phyloP scores from a whole-genome alignment of 306 rosid genomes.

The Malus orientalis region DNA sequence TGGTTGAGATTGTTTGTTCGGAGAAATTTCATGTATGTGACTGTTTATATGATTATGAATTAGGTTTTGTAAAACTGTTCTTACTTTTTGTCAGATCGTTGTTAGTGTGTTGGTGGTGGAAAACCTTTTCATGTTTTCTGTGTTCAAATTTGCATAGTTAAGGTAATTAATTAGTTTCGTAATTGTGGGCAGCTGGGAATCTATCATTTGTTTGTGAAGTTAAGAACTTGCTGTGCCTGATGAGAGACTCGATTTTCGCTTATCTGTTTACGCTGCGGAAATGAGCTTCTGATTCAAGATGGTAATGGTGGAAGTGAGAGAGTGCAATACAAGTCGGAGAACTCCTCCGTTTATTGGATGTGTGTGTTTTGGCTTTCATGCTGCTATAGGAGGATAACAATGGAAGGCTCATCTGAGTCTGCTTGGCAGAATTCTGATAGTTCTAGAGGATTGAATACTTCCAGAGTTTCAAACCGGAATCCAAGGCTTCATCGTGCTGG shows the following conservation, averaged over 20 bases:
- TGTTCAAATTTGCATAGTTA: slow-evolving; percentile 7
- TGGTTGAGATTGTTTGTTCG: slow-evolving; percentile 4
- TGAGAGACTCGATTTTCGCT: slow-evolving; percentile 3
- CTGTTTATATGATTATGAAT: neutral
- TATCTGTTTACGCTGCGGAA: neutral
- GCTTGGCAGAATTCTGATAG: slow-evolving; percentile 51
- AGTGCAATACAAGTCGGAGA: slow-evolving; percentile 29
- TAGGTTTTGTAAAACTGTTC: neutral
- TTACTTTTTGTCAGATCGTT: neutral
- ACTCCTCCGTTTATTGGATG: slow-evolving; percentile 34
- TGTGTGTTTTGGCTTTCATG: slow-evolving; percentile 43
- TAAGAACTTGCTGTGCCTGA: slow-evolving; percentile 23
- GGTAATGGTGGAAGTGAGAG: slow-evolving; percentile 38
- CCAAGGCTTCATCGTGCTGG: slow-evolving; percentile 29
- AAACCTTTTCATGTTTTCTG: slow-evolving; percentile 3
- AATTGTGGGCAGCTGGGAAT: slow-evolving; percentile 31
- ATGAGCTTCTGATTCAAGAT: slow-evolving; percentile 38
- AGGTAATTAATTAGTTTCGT: slow-evolving; percentile 8
- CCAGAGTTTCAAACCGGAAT: slow-evolving; percentile 51
- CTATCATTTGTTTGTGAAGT: slow-evolving; percentile 15
- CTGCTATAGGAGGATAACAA: slow-evolving; percentile 49
- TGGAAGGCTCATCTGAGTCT: slow-evolving; percentile 79
- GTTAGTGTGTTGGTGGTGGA: slow-evolving; percentile 1
- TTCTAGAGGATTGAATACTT: slow-evolving; percentile 55
- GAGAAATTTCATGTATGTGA: slow-evolving; percentile 10